Evolutionary conservation across 2,329 filamentous ascomycete genomes (phyloP).

Genomic region (Aureobasidium sp.): DNA sequence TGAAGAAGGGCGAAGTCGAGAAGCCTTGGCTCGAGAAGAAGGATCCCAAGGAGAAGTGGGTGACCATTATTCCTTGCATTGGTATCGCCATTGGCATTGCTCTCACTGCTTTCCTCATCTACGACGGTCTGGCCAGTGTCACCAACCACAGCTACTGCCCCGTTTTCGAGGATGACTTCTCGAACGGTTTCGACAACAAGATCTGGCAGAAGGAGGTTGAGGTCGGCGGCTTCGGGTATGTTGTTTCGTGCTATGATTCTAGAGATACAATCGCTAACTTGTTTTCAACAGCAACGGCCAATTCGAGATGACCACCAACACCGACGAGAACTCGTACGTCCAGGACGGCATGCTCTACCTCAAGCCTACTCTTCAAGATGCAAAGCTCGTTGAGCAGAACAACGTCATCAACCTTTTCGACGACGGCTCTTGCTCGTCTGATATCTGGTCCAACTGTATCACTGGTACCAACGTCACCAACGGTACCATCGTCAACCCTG

Average conservation of each 20-base stretch:
- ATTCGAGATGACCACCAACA: slow-evolving; percentile 66
- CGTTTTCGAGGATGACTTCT: slow-evolving; percentile 59
- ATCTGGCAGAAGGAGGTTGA: slow-evolving; percentile 70
- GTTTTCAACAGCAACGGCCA: slow-evolving; percentile 55
- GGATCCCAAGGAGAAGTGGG: slow-evolving; percentile 77
- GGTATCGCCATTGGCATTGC: slow-evolving; percentile 61
- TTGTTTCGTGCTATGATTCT: slow-evolving; percentile 18
- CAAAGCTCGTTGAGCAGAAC: slow-evolving; percentile 55
- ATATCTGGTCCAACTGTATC: slow-evolving; percentile 52
- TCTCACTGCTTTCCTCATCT: slow-evolving; percentile 63
- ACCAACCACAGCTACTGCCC: slow-evolving; percentile 65
- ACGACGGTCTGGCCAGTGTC: slow-evolving; percentile 63
- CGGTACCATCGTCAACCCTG: slow-evolving; percentile 65
- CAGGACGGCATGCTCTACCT: slow-evolving; percentile 61
- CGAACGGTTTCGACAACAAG: slow-evolving; percentile 46
- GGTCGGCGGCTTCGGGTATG: slow-evolving; percentile 67
- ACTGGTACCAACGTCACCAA: slow-evolving; percentile 68
- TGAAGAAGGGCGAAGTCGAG: slow-evolving; percentile 63
- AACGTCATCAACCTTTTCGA: slow-evolving; percentile 58
- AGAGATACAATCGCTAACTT: slow-evolving; percentile 15
- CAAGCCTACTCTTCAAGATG: slow-evolving; percentile 68
- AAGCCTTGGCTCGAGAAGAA: slow-evolving; percentile 68
- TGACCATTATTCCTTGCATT: slow-evolving; percentile 67
- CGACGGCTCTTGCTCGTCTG: slow-evolving; percentile 60
- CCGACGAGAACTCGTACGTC: slow-evolving; percentile 66